phyloP scores from a whole-genome alignment of 2,329 filamentous ascomycete species.

The Sordariomycetes sp. region DNA sequence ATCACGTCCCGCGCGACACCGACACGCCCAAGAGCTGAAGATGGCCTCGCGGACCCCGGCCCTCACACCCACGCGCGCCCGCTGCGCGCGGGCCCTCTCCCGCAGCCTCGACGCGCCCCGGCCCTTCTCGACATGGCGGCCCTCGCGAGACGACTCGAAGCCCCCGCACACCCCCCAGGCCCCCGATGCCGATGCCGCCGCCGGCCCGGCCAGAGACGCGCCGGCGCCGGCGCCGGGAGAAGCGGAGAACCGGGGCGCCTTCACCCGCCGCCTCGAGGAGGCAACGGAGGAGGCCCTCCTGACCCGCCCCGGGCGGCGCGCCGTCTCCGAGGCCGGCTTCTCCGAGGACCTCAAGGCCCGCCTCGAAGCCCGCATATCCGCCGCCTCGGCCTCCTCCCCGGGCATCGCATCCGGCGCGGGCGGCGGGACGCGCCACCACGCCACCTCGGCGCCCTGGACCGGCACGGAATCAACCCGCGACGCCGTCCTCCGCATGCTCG shows the following conservation, averaged over 20 bases:
- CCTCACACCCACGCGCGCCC: not conserved
- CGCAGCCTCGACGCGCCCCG: not conserved
- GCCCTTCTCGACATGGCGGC: not conserved
- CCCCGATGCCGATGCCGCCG: not conserved
- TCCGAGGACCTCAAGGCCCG: slow-evolving; percentile 44
- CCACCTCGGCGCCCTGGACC: slow-evolving; percentile 59
- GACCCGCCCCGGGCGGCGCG: slow-evolving; percentile 40
- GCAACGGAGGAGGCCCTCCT: slow-evolving; percentile 50
- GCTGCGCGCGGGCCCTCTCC: not conserved
- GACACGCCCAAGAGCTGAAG: not conserved
- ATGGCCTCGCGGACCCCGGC: not conserved
- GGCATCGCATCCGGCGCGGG: slow-evolving; percentile 44
- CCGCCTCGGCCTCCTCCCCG: not conserved
- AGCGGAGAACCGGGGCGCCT: slow-evolving; percentile 20
- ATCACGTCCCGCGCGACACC: not conserved
- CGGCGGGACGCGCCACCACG: slow-evolving; percentile 53
- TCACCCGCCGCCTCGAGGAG: slow-evolving; percentile 44
- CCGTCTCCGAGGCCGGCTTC: slow-evolving; percentile 50
- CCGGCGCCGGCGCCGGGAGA: not conserved
- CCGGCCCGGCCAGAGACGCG: not conserved
- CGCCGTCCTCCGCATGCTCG: slow-evolving; percentile 69
- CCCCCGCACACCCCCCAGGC: not conserved
- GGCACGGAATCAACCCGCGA: slow-evolving; percentile 66
- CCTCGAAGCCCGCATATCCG: not conserved
- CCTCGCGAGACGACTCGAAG: not conserved